These are phyloP conservation scores for Sclerotinia spermophila DNA, from an alignment of 2,329 filamentous ascomycete species.

Conservation along the genomic window DNA sequence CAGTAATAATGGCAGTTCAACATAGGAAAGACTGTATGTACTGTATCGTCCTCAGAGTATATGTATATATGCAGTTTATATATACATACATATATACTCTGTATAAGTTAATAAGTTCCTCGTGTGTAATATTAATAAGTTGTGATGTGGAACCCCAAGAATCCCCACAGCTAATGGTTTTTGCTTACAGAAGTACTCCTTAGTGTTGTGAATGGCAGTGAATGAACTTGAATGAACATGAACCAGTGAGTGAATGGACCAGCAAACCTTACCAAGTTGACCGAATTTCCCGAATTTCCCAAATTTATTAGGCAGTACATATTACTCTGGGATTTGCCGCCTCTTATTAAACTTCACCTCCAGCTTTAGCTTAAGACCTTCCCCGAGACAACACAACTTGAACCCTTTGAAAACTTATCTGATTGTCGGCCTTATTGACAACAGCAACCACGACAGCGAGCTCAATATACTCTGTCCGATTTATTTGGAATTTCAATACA, in stretches of 20 bases:
- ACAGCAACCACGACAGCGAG: background rate
- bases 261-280: background rate
- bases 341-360: slow-evolving; percentile 5
- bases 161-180: background rate
- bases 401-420: slow-evolving; percentile 3
- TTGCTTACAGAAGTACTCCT: background rate
- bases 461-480: background rate
- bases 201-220: too few species aligned
- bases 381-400: background rate
- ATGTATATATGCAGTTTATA: too few species aligned
- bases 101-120: too few species aligned
- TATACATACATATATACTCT: too few species aligned
- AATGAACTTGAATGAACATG: too few species aligned
- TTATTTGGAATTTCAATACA: background rate
- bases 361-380: background rate
- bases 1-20: too few species aligned
- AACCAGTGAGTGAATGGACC: background rate
- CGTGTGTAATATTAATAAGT: background rate
- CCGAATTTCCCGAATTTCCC: background rate
- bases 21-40: too few species aligned
- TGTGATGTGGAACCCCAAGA: background rate
- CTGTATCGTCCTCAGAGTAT: too few species aligned
- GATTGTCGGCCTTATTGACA: slow-evolving; percentile 14
- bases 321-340: background rate
- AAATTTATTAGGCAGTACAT: background rate